Conservation (phyloP, 805 yeast genomes). For the Priceomyces melissophilus region DNA sequence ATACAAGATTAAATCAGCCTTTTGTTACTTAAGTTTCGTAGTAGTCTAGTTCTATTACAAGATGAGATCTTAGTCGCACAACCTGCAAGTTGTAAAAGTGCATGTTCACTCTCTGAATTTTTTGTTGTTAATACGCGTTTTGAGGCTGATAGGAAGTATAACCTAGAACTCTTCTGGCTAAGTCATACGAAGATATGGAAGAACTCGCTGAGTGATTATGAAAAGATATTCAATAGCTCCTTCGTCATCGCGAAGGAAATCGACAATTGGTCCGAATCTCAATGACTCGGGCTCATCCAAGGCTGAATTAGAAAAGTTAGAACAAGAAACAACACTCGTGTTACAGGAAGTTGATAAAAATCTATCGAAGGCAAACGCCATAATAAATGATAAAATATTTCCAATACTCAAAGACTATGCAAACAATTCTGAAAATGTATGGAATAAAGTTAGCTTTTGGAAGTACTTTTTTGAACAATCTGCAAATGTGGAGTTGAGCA, state of each 20-base stretch:
- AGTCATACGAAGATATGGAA: no score
- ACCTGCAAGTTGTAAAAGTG: no score
- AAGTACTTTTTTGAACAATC: constrained; percentile 74
- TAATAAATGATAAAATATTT: constrained; percentile 62
- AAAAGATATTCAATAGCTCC: constrained; percentile 36
- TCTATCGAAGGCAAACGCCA: constrained; percentile 61
- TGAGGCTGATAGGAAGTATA: no score
- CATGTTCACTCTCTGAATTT: no score
- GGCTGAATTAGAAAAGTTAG: constrained; percentile 57
- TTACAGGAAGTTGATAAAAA: constrained; percentile 79
- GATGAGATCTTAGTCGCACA: no score
- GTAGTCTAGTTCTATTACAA: no score
- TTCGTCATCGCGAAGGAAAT: constrained; percentile 28
- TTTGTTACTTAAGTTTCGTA: no score
- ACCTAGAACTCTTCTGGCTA: no score
- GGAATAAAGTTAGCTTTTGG: constrained; percentile 71
- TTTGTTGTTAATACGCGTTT: no score
- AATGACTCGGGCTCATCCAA: constrained; percentile 18
- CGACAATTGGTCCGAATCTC: constrained; percentile 15
- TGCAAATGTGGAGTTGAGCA: constrained; percentile 60
- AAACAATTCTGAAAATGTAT: constrained; percentile 52
- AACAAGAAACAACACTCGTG: constrained; percentile 73
- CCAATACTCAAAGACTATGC: constrained; percentile 67
- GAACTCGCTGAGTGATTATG: constrained; percentile 12
- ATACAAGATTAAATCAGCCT: no score